These are phyloP conservation scores for Linum trigynum DNA, from an alignment of 345 rosid species.

Conservation along the genomic window DNA sequence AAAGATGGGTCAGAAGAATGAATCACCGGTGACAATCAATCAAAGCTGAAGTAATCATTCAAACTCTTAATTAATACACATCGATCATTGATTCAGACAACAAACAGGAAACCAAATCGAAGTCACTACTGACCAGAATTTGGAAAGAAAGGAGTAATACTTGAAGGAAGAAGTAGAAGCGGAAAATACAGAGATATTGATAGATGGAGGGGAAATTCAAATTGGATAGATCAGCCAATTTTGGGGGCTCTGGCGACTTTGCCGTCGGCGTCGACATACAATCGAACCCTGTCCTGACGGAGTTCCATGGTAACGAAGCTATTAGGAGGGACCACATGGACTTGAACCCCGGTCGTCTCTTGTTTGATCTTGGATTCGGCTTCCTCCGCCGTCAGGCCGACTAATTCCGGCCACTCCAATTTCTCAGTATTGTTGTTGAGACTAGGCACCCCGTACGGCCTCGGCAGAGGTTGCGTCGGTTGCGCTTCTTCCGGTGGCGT, in stretches of 20 bases:
- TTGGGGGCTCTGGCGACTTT: neutral
- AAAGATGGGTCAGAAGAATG: too few relatives aligned
- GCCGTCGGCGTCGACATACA: neutral
- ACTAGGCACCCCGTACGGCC: neutral
- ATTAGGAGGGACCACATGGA: neutral
- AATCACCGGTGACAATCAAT: too few relatives aligned
- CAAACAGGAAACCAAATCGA: too few relatives aligned
- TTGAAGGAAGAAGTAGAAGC: too few relatives aligned
- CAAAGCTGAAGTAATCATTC: too few relatives aligned
- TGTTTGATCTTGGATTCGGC: neutral
- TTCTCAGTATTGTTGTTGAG: neutral
- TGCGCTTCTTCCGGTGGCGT: neutral
- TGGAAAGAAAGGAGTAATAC: too few relatives aligned
- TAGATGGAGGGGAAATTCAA: too few relatives aligned
- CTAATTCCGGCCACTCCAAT: neutral
- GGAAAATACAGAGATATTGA: too few relatives aligned
- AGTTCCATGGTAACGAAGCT: neutral
- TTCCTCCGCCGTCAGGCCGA: neutral
- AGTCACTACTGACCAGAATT: too few relatives aligned
- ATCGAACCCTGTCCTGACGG: neutral
- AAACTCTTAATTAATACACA: too few relatives aligned
- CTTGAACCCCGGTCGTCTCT: neutral
- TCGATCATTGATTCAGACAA: too few relatives aligned
- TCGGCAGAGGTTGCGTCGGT: neutral
- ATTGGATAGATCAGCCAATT: neutral